Base-by-base conservation (phyloP, 1,284 basidiomycete species). In the Pisolithus thermaeus region DNA sequence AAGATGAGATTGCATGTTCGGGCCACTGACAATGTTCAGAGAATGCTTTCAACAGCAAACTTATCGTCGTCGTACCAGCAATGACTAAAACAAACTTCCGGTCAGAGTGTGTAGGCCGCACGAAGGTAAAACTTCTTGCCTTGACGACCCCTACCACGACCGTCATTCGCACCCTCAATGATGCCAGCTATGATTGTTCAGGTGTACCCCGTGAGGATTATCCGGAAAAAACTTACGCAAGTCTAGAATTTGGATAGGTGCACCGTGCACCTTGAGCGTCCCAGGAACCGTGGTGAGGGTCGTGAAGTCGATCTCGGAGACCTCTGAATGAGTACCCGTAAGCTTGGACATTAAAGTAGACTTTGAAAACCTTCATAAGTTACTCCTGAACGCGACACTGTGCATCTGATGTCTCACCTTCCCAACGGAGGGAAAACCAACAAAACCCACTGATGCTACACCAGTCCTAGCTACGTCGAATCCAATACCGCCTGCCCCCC, bases 221-320 rank as follows among this genome's bases (percentile, higher is more conserved):
- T 11, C 73, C 78, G 61, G 61, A 81, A 16, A n/a, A 16, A 7
- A 75, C 87, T 65, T 63, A 89, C 87, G 90, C 54, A 94, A 71
- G 75, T 91, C 87, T 6, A 91, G 74, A 57, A 91, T 90, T 59
- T 92, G 89, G 62, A 97, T 92, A 36, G 90, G 90, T 37, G 94
- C 92, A n/a, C 93, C 92, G 57, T 93, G 90, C 1, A 97, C 90
- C 67, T 91, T 92, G 57, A 99, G 70, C 1, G 96, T 98, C 44
- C 97, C 97, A 7, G 97, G 97, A 1, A 99, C 95, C 30, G 91
- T 94, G 2, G 89, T 91, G 28, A 91, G 80, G 12, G 88, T 92
- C 1, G 97, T 99, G 74, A 99, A 99, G 69, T 99, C 96, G 66
- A 99, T 99, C 57, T 90, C 95, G 7, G 97, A 97, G n/a, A 88